Percentiles rank a stretch among this genome's conserved stretches.
These are phyloP conservation scores for Protomyces inouyei DNA, from an alignment of 1,139 yeast species.

Conservation along the genomic window DNA sequence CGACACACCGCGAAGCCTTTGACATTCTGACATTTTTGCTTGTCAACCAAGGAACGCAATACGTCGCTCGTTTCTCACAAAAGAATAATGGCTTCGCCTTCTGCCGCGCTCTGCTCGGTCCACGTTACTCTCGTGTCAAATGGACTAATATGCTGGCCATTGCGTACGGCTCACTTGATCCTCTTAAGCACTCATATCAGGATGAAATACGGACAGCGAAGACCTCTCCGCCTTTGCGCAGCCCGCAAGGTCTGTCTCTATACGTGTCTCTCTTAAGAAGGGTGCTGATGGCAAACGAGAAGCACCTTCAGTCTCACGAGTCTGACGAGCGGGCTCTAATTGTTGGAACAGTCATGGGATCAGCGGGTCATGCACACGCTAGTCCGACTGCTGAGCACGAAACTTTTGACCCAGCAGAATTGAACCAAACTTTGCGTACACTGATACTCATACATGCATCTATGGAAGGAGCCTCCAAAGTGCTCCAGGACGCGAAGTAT, in stretches of 20 bases:
- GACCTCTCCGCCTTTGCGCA: neutral
- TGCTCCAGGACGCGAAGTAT: neutral
- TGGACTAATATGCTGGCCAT: conserved; percentile 35
- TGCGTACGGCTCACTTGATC: conserved; percentile 28
- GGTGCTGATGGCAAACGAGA: neutral
- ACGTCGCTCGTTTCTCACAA: conserved; percentile 49
- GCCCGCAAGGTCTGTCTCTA: neutral
- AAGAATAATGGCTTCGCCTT: conserved; percentile 53
- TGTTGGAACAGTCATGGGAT: neutral
- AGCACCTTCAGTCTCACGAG: neutral
- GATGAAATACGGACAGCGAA: neutral
- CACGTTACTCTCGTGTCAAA: conserved; percentile 43
- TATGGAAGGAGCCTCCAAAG: conserved; percentile 24
- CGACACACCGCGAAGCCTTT: conserved; percentile 45
- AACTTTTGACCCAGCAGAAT: too few relatives aligned
- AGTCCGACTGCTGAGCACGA: too few relatives aligned
- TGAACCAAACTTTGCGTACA: too few relatives aligned
- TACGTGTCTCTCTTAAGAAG: neutral
- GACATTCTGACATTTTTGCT: conserved; percentile 51
- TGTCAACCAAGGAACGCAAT: conserved; percentile 47
- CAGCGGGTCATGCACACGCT: too few relatives aligned
- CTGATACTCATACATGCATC: neutral
- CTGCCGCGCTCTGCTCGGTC: conserved; percentile 44
- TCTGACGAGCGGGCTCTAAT: neutral
- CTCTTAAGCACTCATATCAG: neutral